phyloP scores from a whole-genome alignment of 768 basidiomycete genomes.

The Lactifluus rugatus region DNA sequence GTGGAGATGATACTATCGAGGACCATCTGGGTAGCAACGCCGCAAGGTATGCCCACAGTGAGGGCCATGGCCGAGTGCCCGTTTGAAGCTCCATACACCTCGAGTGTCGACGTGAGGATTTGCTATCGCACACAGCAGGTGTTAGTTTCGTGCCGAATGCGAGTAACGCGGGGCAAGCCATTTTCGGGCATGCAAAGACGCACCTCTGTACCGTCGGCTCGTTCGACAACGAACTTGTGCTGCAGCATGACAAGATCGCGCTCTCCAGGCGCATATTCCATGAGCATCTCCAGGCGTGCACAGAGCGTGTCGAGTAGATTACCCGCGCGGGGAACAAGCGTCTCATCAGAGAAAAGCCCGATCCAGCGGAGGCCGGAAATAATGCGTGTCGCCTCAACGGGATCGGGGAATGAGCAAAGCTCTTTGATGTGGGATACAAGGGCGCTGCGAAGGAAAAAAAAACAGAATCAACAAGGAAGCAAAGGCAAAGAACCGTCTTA shows the following conservation, averaged over 20 bases:
- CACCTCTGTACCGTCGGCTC: slow-evolving; percentile 70
- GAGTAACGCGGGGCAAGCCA: neutral
- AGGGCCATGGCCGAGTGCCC: slow-evolving; percentile 88
- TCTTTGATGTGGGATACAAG: slow-evolving; percentile 63
- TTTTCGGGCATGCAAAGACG: slow-evolving; percentile 15
- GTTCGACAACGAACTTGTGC: slow-evolving; percentile 93
- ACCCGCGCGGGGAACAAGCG: slow-evolving; percentile 48
- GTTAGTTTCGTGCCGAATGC: neutral
- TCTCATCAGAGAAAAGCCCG: slow-evolving; percentile 74
- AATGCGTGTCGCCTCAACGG: slow-evolving; percentile 63
- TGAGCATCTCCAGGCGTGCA: slow-evolving; percentile 78
- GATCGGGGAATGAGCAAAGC: slow-evolving; percentile 63
- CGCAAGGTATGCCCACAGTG: slow-evolving; percentile 88
- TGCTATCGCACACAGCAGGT: slow-evolving; percentile 35
- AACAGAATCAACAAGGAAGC: neutral
- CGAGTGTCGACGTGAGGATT: slow-evolving; percentile 84
- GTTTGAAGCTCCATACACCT: slow-evolving; percentile 70
- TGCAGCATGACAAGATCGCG: slow-evolving; percentile 96
- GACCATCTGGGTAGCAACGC: slow-evolving; percentile 86
- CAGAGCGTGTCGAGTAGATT: slow-evolving; percentile 94
- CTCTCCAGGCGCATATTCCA: slow-evolving; percentile 86
- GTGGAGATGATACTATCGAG: slow-evolving; percentile 74
- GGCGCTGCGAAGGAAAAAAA: slow-evolving; percentile 34
- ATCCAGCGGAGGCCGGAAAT: slow-evolving; percentile 89
- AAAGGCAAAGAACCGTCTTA: slow-evolving; percentile 23